Percentiles rank a stretch among this genome's conserved stretches.
These are phyloP conservation scores for Globisporangium nodosum DNA, from an alignment of 352 stramenopile genomes.

Conservation along the genomic window DNA sequence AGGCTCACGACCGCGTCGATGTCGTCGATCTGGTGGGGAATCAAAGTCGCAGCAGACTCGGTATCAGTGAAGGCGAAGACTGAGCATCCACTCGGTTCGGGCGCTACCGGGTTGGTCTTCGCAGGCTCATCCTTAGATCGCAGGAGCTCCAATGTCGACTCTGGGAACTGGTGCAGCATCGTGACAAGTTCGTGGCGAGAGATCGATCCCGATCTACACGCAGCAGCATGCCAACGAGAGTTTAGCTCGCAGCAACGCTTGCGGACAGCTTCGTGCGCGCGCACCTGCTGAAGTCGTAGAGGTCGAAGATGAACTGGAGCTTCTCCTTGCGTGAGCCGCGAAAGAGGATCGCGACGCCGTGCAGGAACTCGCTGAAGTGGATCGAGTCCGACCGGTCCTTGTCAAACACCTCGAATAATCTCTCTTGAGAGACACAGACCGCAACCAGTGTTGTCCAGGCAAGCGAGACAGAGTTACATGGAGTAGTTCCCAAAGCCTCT, in stretches of 20 bases:
- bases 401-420: slow-evolving; percentile 91
- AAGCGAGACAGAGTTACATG: no score
- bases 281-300: slow-evolving; percentile 88
- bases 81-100: no score
- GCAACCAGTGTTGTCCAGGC: background rate
- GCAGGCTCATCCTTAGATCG: slow-evolving; percentile 32
- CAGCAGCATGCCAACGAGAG: background rate
- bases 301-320: slow-evolving; percentile 91
- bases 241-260: background rate
- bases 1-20: slow-evolving; percentile 83
- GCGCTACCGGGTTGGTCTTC: slow-evolving; percentile 13
- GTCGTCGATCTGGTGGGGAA: slow-evolving; percentile 36
- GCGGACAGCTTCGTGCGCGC: background rate
- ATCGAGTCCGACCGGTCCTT: slow-evolving; percentile 85
- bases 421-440: slow-evolving; percentile 32
- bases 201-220: slow-evolving; percentile 68
- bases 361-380: slow-evolving; percentile 91
- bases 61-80: background rate
- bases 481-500: background rate
- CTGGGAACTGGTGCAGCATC: slow-evolving; percentile 83
- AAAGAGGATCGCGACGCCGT: slow-evolving; percentile 81
- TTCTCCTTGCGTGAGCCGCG: slow-evolving; percentile 87
- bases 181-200: slow-evolving; percentile 80
- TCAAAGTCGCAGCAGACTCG: background rate
- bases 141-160: slow-evolving; percentile 60